Evolutionary conservation across 495 filamentous ascomycete species (phyloP), one percentile per base, ranked within the genome.

Genomic region (Choiromyces venosus): DNA sequence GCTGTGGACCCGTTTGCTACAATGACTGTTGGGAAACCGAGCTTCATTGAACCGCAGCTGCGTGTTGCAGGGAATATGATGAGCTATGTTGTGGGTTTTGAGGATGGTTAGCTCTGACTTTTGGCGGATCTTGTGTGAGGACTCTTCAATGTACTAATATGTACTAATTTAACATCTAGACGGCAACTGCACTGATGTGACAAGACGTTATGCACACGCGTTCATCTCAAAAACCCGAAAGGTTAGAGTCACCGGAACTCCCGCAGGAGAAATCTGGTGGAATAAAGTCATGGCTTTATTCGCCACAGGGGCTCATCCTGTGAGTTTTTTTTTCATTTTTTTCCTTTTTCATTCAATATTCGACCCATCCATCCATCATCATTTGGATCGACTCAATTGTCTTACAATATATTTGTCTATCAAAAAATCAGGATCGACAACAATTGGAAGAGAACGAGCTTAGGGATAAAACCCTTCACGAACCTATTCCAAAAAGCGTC

Each of bases 221-320:
- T 97, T 91, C 84, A 96, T 93, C 81, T 90, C 93, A 19, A 97
- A 97, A 82, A 97, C 93, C 12, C 87, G 91, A 69, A 91, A 88
- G 70, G 80, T 86, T 38, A 87, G 95, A 29, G 86, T 98, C 33
- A 93, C 97, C 76, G 84, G 82, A 44, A 90, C 88, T 0, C 85
- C 84, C 42, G 83, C 84, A 52, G 93, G 93, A 10, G 86, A 88
- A 66, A 83, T 82, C 73, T 99, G 96, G 96, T 93, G 88, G 88
- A 83, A 84, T 25, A 85, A 25, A 12, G 67, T 77, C 38, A 64
- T 77, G 33, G 19, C 52, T 14, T 29, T 25, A 33, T 29, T 61
- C 3, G 52, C 52, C 25, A 61, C 52, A 18, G 52, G 52, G 1
- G 25, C 52, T 6, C 52, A 61, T 33, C 12, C 52, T 61, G 52